Evolutionary conservation across 352 stramenopile genomes (phyloP).

Genomic region (Phytophthora foliorum): DNA sequence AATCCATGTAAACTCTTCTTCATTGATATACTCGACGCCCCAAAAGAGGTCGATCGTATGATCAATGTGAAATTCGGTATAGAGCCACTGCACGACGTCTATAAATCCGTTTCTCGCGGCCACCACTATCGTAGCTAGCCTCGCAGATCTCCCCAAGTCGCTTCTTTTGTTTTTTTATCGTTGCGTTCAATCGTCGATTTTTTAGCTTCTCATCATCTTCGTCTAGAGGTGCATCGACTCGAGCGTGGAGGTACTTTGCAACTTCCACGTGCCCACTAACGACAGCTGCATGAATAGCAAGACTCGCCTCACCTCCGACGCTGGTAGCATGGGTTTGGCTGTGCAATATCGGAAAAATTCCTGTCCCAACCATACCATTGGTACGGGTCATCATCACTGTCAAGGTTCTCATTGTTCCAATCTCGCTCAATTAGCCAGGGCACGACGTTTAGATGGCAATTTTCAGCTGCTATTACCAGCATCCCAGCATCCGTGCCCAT

Average conservation of each 20-base stretch:
- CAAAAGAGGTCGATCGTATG: slow-evolving; percentile 7
- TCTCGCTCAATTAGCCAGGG: slow-evolving; percentile 10
- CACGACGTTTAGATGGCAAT: background rate
- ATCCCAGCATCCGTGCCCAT: background rate
- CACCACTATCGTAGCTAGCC: background rate
- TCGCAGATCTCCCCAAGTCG: background rate
- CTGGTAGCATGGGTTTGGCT: background rate
- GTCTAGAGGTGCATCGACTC: background rate
- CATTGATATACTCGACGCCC: background rate
- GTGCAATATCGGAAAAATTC: background rate
- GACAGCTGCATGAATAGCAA: background rate
- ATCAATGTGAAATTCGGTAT: slow-evolving; percentile 4
- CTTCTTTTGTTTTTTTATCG: background rate
- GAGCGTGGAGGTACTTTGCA: background rate
- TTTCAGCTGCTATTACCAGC: background rate
- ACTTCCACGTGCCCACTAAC: background rate
- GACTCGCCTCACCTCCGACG: background rate
- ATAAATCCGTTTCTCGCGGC: slow-evolving; percentile 1
- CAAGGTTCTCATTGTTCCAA: background rate
- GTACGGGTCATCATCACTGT: background rate
- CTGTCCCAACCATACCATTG: background rate
- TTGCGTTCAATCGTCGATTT: background rate
- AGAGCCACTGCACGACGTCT: slow-evolving; percentile 6
- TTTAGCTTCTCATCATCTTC: background rate
- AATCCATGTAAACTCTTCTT: slow-evolving; percentile 6